A percentile compares a stretch with the other conserved stretches of the same genome.
phyloP scores from a whole-genome alignment of 805 yeast species.

The Wickerhamiella azymoides region DNA sequence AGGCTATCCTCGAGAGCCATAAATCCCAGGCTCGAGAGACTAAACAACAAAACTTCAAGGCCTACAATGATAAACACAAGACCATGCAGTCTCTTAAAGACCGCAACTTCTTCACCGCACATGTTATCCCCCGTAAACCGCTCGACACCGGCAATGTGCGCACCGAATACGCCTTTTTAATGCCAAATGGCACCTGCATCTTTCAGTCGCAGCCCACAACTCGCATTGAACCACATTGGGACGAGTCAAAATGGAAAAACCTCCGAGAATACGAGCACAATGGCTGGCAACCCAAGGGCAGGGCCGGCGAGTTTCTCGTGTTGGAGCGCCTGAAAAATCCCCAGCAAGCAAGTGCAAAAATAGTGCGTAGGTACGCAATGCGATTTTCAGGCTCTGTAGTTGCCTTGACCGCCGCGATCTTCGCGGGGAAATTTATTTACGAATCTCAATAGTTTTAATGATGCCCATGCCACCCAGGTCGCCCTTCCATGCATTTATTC shows the following conservation, averaged over 20 bases:
- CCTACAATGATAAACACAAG: neutral
- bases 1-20: neutral
- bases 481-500: constrained; percentile 66
- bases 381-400: constrained; percentile 8
- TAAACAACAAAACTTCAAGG: neutral
- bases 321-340: constrained; percentile 26
- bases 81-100: constrained; percentile 20
- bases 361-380: neutral
- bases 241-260: constrained; percentile 16
- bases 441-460: neutral
- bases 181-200: constrained; percentile 1
- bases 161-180: constrained; percentile 12
- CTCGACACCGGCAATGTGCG: neutral
- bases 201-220: constrained; percentile 8
- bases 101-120: constrained; percentile 36
- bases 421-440: constrained; percentile 4
- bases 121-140: constrained; percentile 5
- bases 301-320: constrained; percentile 28
- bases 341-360: neutral
- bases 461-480: constrained; percentile 51
- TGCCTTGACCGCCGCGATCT: constrained; percentile 11
- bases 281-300: constrained; percentile 43
- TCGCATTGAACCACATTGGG: constrained; percentile 6
- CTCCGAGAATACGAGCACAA: constrained; percentile 32
- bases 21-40: neutral